A percentile compares a stretch with the other conserved stretches of the same genome.
Conservation (phyloP, 352 stramenopile genomes). For the Pythium scleroteichum region DNA sequence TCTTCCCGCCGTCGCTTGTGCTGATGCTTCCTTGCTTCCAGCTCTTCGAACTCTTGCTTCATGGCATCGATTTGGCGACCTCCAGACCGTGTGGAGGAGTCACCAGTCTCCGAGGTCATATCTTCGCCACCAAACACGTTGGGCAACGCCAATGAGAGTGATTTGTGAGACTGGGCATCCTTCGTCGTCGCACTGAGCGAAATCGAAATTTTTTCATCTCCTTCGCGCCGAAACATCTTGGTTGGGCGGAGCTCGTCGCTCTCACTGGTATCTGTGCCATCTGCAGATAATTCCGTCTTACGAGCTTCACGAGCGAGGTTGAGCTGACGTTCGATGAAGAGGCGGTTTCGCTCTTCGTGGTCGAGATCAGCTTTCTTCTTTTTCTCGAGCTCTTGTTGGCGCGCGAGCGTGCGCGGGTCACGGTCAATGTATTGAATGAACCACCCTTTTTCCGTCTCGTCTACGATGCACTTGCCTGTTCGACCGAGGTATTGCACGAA, state of each 20-base stretch:
- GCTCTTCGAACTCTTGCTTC: conserved; percentile 26
- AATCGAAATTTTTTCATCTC: conserved; percentile 41
- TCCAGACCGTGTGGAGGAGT: not conserved
- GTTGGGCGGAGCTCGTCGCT: conserved; percentile 44
- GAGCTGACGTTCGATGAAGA: conserved; percentile 78
- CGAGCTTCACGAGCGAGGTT: conserved; percentile 52
- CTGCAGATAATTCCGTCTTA: conserved; percentile 16
- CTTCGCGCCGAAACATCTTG: conserved; percentile 53
- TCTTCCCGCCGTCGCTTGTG: conserved; percentile 48
- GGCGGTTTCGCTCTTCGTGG: conserved; percentile 82
- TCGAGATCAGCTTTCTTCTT: conserved; percentile 90
- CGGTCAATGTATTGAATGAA: conserved; percentile 96
- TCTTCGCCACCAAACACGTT: conserved; percentile 13
- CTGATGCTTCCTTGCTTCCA: conserved; percentile 5
- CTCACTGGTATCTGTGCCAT: not conserved
- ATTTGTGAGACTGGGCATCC: conserved; percentile 6
- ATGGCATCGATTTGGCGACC: conserved; percentile 22
- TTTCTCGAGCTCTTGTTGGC: conserved; percentile 85
- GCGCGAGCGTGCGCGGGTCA: conserved; percentile 89
- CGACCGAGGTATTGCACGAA: conserved; percentile 99
- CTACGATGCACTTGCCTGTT: conserved; percentile 95
- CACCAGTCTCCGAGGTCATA: not conserved
- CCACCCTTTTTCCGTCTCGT: conserved; percentile 99
- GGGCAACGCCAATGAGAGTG: not conserved
- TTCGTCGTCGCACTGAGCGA: conserved; percentile 26